Evolutionary conservation across 805 yeast species (phyloP).

Genomic region (Dipodascus geniculatus): DNA sequence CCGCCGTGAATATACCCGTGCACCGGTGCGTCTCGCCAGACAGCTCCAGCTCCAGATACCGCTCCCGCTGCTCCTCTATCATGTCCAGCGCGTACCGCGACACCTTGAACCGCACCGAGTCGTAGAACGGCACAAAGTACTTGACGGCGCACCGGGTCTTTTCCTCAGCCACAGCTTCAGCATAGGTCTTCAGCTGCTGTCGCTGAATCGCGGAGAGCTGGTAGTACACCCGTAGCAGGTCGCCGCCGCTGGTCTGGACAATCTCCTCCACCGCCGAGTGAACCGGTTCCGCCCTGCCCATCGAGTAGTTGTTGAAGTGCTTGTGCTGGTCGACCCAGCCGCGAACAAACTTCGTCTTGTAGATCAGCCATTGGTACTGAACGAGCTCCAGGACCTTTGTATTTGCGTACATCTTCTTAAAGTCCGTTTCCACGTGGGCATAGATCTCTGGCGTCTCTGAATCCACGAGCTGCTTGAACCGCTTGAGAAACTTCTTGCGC

Average conservation of each 20-base stretch:
- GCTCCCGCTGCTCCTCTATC: not conserved
- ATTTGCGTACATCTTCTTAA: not conserved
- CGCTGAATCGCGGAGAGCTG: not conserved
- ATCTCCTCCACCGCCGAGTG: not conserved
- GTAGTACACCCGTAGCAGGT: not conserved
- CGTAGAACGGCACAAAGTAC: not conserved
- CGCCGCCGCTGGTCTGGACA: not conserved
- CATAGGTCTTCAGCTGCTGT: not conserved
- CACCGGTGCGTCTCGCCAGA: not conserved
- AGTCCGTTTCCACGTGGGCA: not conserved
- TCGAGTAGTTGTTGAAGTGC: conserved; percentile 1
- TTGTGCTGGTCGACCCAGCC: conserved; percentile 1
- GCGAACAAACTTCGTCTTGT: not conserved
- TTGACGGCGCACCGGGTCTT: not conserved
- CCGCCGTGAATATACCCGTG: not conserved
- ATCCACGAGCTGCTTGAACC: not conserved
- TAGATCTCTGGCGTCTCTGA: not conserved
- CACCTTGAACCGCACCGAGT: not conserved
- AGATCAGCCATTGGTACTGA: not conserved
- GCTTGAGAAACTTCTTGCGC: not conserved
- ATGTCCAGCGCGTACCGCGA: not conserved
- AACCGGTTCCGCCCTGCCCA: not conserved
- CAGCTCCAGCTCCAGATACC: not conserved
- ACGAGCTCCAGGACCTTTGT: not conserved
- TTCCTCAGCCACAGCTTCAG: not conserved